These are phyloP conservation scores for Byssoonygena ceratinophila DNA, from an alignment of 2,329 filamentous ascomycete species.

Conservation along the genomic window DNA sequence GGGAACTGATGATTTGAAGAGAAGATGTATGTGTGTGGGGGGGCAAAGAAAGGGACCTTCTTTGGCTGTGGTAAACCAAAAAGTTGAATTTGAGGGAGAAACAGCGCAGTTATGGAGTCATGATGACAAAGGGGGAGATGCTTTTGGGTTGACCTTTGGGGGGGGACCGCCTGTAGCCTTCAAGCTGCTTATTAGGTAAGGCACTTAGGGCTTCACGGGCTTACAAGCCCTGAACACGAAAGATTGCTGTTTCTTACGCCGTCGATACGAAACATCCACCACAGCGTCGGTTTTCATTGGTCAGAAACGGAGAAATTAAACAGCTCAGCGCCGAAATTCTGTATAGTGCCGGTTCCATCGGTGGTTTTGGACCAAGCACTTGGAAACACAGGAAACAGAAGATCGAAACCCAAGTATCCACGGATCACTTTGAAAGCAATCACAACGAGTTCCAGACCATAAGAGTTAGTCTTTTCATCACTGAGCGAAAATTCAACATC, in stretches of 20 bases:
- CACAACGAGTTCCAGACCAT: neutral
- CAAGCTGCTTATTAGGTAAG: no score
- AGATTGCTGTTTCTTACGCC: conserved; percentile 2
- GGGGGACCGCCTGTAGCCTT: neutral
- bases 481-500: neutral
- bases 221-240: neutral
- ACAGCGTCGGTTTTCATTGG: neutral
- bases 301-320: neutral
- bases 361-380: neutral
- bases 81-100: neutral
- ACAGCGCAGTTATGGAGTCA: neutral
- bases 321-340: neutral
- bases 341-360: neutral
- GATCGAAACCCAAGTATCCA: neutral
- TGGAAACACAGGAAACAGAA: neutral
- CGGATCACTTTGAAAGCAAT: neutral
- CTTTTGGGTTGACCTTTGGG: no score
- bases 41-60: neutral
- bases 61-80: neutral
- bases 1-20: conserved; percentile 7
- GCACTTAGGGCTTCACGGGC: neutral
- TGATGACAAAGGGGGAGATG: neutral
- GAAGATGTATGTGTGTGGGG: neutral
- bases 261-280: neutral
- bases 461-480: no score